A percentile compares a stretch with the other conserved stretches of the same genome.
Conservation (phyloP, 352 stramenopile genomes). For the Pythium dissimile region DNA sequence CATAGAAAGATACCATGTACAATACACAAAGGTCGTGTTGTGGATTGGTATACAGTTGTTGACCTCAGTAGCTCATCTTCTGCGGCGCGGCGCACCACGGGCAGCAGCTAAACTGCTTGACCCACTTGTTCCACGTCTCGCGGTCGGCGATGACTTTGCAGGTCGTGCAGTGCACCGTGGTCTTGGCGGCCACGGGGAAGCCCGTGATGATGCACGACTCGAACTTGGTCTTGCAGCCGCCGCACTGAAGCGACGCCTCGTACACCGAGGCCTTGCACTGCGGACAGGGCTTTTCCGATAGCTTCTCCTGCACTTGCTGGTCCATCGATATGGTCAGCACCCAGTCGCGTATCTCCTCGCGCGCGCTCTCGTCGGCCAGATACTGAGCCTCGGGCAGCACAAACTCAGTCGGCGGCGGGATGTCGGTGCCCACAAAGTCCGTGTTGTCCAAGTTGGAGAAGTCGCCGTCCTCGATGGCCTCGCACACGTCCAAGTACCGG, state of each 20-base stretch:
- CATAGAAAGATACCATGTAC: neutral
- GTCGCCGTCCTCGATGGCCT: conserved; percentile 92
- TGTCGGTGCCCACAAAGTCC: conserved; percentile 92
- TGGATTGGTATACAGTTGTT: neutral
- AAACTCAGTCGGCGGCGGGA: conserved; percentile 84
- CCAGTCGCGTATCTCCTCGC: conserved; percentile 94
- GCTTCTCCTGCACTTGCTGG: conserved; percentile 90
- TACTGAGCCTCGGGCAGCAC: conserved; percentile 72
- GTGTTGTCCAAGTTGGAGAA: conserved; percentile 89
- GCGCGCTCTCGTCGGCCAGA: conserved; percentile 71
- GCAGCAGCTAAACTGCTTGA: conserved; percentile 82
- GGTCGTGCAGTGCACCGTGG: conserved; percentile 85
- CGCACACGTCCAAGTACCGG: conserved; percentile 92
- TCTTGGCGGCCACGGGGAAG: conserved; percentile 85
- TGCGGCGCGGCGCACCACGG: conserved; percentile 78
- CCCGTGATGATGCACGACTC: conserved; percentile 91
- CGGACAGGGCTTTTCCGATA: conserved; percentile 66
- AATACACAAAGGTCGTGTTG: neutral
- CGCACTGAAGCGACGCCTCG: conserved; percentile 72
- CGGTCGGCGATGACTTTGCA: conserved; percentile 85
- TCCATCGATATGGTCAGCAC: conserved; percentile 95
- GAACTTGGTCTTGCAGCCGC: conserved; percentile 70
- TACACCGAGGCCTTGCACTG: conserved; percentile 87
- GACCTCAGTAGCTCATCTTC: conserved; percentile 84
- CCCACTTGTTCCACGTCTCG: conserved; percentile 89